A percentile compares a stretch with the other conserved stretches of the same genome.
phyloP scores from a whole-genome alignment of 2,329 filamentous ascomycete genomes.

The Clarireedia hainanense region DNA sequence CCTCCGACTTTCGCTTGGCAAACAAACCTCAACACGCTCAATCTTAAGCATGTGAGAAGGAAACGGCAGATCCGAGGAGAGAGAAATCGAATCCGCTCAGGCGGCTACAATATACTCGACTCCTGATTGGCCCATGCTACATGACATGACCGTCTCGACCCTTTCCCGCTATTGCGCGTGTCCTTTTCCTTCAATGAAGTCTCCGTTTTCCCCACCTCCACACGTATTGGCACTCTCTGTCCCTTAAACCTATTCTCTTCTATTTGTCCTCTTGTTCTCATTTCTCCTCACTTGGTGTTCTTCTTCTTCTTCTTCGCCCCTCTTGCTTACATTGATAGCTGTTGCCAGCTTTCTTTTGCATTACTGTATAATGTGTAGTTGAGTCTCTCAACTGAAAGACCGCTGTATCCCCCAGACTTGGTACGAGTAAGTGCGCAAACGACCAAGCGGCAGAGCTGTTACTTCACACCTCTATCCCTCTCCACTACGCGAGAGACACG shows the following conservation, averaged over 20 bases:
- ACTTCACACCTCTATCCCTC: neutral
- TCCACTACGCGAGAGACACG: neutral
- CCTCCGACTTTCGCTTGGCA: neutral
- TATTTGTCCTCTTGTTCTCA: neutral
- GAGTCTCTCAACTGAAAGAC: neutral
- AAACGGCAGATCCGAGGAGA: neutral
- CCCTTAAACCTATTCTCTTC: too few species aligned
- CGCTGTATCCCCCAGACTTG: neutral
- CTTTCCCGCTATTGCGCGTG: too few species aligned
- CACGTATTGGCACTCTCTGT: too few species aligned
- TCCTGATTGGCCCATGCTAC: too few species aligned
- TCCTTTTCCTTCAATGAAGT: too few species aligned
- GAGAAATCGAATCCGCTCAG: too few species aligned
- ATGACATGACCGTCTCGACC: too few species aligned
- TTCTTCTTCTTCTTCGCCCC: neutral
- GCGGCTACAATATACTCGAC: too few species aligned
- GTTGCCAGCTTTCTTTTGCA: neutral
- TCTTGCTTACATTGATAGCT: neutral
- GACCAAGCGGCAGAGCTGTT: too few species aligned
- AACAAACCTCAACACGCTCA: neutral
- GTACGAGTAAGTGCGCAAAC: neutral
- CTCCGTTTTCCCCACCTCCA: too few species aligned
- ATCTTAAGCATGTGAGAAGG: conserved; percentile 3
- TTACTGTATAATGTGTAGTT: neutral
- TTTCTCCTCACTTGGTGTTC: neutral